phyloP scores from a whole-genome alignment of 768 basidiomycete genomes.

The Phylloporus sp. region DNA sequence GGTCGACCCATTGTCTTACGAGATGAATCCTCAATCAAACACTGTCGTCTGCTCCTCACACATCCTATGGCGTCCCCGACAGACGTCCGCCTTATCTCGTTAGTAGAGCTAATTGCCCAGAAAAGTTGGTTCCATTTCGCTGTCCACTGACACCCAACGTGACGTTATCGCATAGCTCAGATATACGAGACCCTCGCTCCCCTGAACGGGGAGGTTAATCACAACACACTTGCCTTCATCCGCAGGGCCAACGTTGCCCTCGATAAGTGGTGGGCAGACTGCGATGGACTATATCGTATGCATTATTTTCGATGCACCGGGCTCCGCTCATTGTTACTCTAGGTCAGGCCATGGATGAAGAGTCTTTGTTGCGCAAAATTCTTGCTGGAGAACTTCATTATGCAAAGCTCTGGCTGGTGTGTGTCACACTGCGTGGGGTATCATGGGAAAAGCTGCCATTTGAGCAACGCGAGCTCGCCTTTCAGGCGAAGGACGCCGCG shows the following conservation, averaged over 20 bases:
- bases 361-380: slow-evolving; percentile 80
- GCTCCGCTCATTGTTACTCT: slow-evolving; percentile 7
- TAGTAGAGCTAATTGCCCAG: slow-evolving; percentile 86
- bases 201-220: slow-evolving; percentile 80
- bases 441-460: slow-evolving; percentile 96
- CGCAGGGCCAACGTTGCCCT: slow-evolving; percentile 81
- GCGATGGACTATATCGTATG: slow-evolving; percentile 76
- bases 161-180: slow-evolving; percentile 53
- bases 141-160: neutral
- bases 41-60: slow-evolving; percentile 73
- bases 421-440: slow-evolving; percentile 85
- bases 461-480: slow-evolving; percentile 90
- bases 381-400: slow-evolving; percentile 87
- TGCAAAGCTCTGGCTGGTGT: slow-evolving; percentile 92
- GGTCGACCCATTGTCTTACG: slow-evolving; percentile 86
- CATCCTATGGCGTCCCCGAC: slow-evolving; percentile 89
- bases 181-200: slow-evolving; percentile 89
- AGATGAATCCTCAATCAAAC: slow-evolving; percentile 81
- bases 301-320: neutral
- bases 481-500: slow-evolving; percentile 93
- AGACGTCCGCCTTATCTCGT: slow-evolving; percentile 81
- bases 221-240: slow-evolving; percentile 80
- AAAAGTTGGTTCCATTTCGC: slow-evolving; percentile 58
- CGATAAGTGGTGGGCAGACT: slow-evolving; percentile 89
- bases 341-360: slow-evolving; percentile 81